Base-by-base conservation (phyloP, 768 basidiomycete species). In the Lentinula guzmanii region DNA sequence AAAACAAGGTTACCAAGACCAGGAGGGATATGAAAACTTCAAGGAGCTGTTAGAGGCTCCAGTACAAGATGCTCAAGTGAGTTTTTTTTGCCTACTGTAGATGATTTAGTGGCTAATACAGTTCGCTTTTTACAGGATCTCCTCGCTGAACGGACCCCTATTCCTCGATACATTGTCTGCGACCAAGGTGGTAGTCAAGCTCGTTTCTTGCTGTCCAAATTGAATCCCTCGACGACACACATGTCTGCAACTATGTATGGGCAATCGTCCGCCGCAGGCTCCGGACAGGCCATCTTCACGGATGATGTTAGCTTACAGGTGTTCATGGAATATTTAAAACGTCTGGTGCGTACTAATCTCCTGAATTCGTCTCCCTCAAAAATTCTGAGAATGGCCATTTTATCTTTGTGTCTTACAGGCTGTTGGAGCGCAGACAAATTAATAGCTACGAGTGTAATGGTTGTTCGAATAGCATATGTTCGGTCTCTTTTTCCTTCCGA, bases 1-100 rank as follows among this genome's bases (percentile, higher is more conserved):
- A 55, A 98, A 98, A 74, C 91, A 93, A 10, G 95, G 95, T 0
- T 99, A 98, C 70, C 97, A 98, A 69, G 95, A 99, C 0, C 96
- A 98, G 75, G 95, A 98, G 72, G 95, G 94, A 39, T 97, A 98
- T 69, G 97, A 98, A 75, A 98, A 99, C 75, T 91, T 99, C 77
- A 95, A 95, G 69, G 94, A 96, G 70, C 79, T 98, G 51, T 82
- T 98, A 15, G 91, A 93, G 69, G 75, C 84, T 2, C 97, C 97
- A 4, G 84, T 91, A 42, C 83, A 79, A 18, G 97, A 98, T 73
- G 97, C 97, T 35, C 92, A 93, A 79, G 90, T 90, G 66, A 46
- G 76, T 64, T 48, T 24, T 24, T 24, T 52, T 59, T 11, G 59
- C 18, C 51, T 9, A 31, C 3, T 50, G 16, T 45, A 16, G 51